These are phyloP conservation scores for Fusarium equiseti DNA, from an alignment of 2,329 filamentous ascomycete species.

Conservation along the genomic window DNA sequence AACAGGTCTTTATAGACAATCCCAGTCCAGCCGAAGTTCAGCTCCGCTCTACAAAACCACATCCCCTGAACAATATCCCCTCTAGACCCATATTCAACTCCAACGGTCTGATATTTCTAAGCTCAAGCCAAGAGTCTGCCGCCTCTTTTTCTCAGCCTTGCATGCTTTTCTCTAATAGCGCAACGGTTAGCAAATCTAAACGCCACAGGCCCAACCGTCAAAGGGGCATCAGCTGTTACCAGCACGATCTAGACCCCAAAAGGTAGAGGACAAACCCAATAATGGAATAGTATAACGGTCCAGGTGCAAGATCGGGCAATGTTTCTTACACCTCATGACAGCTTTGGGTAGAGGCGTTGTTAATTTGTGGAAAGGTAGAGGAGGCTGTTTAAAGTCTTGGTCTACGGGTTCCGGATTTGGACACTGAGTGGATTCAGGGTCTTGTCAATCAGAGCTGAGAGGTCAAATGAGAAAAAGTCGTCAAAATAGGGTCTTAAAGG, in stretches of 20 bases:
- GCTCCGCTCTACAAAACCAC: neutral
- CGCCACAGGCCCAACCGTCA: constrained; percentile 31
- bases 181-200: constrained; percentile 19
- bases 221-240: constrained; percentile 1
- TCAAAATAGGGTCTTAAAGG: fast-evolving
- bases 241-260: constrained; percentile 20
- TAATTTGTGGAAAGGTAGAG: neutral
- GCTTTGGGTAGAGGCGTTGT: neutral
- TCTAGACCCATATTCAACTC: neutral
- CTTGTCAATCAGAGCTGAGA: neutral
- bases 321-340: neutral
- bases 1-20: constrained; percentile 15
- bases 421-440: neutral
- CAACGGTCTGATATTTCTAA: neutral
- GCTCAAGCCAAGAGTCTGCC: constrained; percentile 9
- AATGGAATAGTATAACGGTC: neutral
- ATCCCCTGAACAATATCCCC: neutral
- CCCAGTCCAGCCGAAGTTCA: neutral
- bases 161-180: neutral
- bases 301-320: neutral
- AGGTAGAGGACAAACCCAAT: neutral
- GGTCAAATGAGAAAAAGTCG: neutral
- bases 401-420: constrained; percentile 17
- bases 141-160: constrained; percentile 12
- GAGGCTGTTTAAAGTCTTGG: constrained; percentile 19